Percentiles rank a stretch among this genome's conserved stretches.
Conservation (phyloP, 2,329 filamentous ascomycete genomes). For the Erysiphe pulchra region DNA sequence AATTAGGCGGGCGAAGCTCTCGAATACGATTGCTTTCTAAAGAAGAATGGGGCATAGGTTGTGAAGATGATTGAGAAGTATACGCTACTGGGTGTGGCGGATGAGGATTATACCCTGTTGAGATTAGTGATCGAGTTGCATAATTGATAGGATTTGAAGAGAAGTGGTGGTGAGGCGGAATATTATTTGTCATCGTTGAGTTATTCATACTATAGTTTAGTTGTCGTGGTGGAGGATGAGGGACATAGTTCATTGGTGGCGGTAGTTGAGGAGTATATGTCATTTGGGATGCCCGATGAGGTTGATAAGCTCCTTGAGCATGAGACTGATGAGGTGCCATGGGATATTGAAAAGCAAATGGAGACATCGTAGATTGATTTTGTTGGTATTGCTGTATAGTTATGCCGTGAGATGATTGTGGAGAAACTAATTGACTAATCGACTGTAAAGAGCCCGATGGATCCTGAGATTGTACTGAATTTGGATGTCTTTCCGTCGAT, state of each 20-base stretch:
- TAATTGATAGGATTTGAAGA: neutral
- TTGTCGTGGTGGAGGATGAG: neutral
- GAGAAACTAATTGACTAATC: neutral
- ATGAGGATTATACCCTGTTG: neutral
- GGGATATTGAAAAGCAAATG: neutral
- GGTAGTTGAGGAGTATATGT: neutral
- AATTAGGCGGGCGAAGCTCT: slow-evolving; percentile 4
- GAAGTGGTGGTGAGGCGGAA: neutral
- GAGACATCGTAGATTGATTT: neutral
- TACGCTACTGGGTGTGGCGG: neutral
- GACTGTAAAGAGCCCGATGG: neutral
- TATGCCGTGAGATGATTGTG: neutral
- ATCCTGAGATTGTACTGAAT: neutral
- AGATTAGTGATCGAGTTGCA: neutral
- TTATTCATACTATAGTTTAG: too few species aligned
- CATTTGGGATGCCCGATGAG: neutral
- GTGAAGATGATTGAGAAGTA: neutral
- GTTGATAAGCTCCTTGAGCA: neutral
- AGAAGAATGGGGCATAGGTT: neutral
- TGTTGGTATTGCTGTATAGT: neutral
- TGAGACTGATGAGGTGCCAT: neutral
- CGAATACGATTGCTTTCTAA: neutral
- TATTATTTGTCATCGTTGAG: neutral
- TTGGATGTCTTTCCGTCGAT: neutral
- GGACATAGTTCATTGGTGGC: neutral